Percentiles rank a stretch among this genome's conserved stretches.
Evolutionary conservation across 2,329 filamentous ascomycete genomes (phyloP).

Genomic region (Chaetomium sp.): DNA sequence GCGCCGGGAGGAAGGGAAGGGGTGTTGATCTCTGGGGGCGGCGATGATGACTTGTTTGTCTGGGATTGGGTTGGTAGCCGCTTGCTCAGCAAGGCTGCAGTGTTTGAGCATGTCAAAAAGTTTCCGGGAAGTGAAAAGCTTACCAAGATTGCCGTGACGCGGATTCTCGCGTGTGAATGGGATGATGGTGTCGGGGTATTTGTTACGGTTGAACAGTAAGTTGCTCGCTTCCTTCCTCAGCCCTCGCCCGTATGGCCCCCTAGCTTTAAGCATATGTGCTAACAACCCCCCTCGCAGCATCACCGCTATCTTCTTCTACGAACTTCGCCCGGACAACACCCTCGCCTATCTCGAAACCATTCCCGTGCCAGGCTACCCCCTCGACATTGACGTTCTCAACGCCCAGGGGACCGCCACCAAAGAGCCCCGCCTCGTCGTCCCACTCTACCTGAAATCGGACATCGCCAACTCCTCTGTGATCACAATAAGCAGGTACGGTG

Average conservation of each 20-base stretch:
- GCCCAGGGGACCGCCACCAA: conserved; percentile 8
- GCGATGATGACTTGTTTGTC: conserved; percentile 68
- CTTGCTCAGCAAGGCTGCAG: conserved; percentile 47
- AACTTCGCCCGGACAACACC: conserved; percentile 35
- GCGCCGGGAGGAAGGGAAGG: conserved; percentile 44
- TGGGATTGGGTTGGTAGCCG: conserved; percentile 70
- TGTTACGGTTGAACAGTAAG: conserved; percentile 41
- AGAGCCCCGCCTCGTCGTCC: conserved; percentile 31
- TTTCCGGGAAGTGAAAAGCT: conserved; percentile 24
- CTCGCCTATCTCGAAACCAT: conserved; percentile 47
- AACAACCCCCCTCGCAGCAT: conserved; percentile 31
- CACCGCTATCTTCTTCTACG: conserved; percentile 61
- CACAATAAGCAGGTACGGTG: conserved; percentile 13
- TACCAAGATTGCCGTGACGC: conserved; percentile 42
- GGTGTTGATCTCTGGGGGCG: conserved; percentile 78
- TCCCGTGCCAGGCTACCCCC: conserved; percentile 56
- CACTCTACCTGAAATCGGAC: conserved; percentile 31
- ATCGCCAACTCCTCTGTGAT: conserved; percentile 13
- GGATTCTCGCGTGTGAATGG: conserved; percentile 28
- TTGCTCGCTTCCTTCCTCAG: conserved; percentile 18
- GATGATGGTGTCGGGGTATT: conserved; percentile 28
- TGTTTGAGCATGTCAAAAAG: conserved; percentile 40
- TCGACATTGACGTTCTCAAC: conserved; percentile 42
- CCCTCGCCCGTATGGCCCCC: background rate
- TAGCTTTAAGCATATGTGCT: background rate